These are phyloP conservation scores for Xylariaceae sp. DNA, from an alignment of 2,329 filamentous ascomycete species.

Conservation along the genomic window DNA sequence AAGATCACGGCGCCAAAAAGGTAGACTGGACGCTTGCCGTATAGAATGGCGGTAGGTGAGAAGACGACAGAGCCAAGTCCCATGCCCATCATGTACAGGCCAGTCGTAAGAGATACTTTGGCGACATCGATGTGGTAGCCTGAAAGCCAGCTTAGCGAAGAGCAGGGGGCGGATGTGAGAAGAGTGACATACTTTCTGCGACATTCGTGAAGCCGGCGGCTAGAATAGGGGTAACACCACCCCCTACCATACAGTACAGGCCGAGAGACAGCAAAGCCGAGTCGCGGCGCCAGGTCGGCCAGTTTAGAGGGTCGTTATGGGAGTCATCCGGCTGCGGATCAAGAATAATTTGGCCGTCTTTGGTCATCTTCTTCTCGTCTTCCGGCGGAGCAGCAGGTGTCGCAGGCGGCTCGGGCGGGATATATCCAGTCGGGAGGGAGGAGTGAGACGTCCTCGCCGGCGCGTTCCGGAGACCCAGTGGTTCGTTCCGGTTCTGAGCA, in stretches of 20 bases:
- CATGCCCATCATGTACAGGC: conserved; percentile 78
- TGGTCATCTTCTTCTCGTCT: conserved; percentile 63
- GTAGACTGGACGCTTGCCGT: conserved; percentile 85
- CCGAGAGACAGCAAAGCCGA: conserved; percentile 72
- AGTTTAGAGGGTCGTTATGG: conserved; percentile 86
- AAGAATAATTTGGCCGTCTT: conserved; percentile 76
- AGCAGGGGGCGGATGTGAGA: conserved; percentile 18
- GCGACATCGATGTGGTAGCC: conserved; percentile 59
- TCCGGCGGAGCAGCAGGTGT: conserved; percentile 15
- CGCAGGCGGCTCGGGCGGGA: conserved; percentile 26
- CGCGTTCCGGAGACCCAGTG: conserved; percentile 50
- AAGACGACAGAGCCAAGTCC: conserved; percentile 77
- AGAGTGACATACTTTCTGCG: conserved; percentile 39
- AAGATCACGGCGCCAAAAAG: conserved; percentile 72
- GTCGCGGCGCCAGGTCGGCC: conserved; percentile 77
- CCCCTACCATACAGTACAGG: conserved; percentile 88
- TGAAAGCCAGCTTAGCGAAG: conserved; percentile 11
- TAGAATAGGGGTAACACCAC: conserved; percentile 83
- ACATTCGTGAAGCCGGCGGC: conserved; percentile 86
- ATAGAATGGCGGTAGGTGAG: conserved; percentile 86
- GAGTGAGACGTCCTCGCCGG: conserved; percentile 52
- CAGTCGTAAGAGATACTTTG: conserved; percentile 64
- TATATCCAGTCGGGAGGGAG: conserved; percentile 42
- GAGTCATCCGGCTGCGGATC: conserved; percentile 90
- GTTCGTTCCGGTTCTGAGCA: conserved; percentile 47